Conservation (phyloP, 768 basidiomycete species). For the Suillus clintonianus region DNA sequence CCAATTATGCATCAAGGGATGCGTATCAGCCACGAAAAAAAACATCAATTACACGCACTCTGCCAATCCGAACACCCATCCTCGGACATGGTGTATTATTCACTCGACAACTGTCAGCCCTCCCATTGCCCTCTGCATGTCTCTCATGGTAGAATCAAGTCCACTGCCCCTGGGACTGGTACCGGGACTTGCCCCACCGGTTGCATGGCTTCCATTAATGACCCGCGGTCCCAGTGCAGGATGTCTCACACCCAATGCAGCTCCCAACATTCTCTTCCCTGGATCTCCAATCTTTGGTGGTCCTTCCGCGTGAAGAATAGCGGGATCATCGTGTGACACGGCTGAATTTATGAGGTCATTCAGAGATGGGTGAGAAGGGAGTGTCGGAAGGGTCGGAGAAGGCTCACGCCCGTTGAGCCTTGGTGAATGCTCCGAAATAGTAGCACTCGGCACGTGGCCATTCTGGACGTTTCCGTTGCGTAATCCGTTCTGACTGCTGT, state of each 20-base stretch:
- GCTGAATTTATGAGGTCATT: conserved; percentile 81
- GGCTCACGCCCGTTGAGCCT: conserved; percentile 59
- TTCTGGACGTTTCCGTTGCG: conserved; percentile 30
- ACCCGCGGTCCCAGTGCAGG: conserved; percentile 68
- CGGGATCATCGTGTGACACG: conserved; percentile 62
- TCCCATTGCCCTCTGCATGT: conserved; percentile 77
- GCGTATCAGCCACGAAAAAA: conserved; percentile 20
- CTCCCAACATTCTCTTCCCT: conserved; percentile 86
- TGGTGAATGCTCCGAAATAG: conserved; percentile 55
- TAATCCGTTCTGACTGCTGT: conserved; percentile 34
- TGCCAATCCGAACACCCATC: not conserved
- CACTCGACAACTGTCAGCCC: conserved; percentile 74
- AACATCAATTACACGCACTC: conserved; percentile 23
- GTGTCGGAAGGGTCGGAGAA: conserved; percentile 78
- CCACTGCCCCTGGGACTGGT: conserved; percentile 32
- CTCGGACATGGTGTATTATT: conserved; percentile 19
- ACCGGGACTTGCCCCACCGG: conserved; percentile 33
- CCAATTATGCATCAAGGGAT: conserved; percentile 20
- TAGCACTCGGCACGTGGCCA: conserved; percentile 41
- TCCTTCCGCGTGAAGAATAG: conserved; percentile 52
- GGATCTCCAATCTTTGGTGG: conserved; percentile 88
- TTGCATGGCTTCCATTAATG: conserved; percentile 39
- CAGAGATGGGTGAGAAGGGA: conserved; percentile 83
- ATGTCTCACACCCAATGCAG: conserved; percentile 81
- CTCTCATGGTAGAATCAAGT: conserved; percentile 60